Percentiles rank a stretch among this genome's conserved stretches.
These are phyloP conservation scores for Salvia hispanica DNA, from an alignment of 257 asterid genomes.

Conservation along the genomic window DNA sequence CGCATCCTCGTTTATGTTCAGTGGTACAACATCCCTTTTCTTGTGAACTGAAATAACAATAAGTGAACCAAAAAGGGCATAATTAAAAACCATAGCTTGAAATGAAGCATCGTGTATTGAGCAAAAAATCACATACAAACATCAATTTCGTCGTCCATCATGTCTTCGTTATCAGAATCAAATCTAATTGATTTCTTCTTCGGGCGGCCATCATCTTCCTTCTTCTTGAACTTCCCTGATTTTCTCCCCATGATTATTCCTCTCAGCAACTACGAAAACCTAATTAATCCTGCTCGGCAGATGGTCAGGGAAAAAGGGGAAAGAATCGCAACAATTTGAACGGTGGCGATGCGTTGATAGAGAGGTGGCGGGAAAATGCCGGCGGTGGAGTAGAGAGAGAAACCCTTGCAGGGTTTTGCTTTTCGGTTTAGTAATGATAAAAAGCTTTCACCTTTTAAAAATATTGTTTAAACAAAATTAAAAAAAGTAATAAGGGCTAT, in stretches of 20 bases:
- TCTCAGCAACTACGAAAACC: conserved; percentile 13
- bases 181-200: conserved; percentile 34
- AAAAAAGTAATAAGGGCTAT: too few relatives aligned
- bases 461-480: too few relatives aligned
- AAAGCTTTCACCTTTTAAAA: too few relatives aligned
- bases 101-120: neutral
- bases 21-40: conserved; percentile 74
- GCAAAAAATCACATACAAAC: conserved; percentile 44
- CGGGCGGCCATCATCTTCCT: conserved; percentile 36
- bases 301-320: too few relatives aligned
- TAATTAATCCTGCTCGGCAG: too few relatives aligned
- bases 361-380: too few relatives aligned
- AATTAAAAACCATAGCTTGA: conserved; percentile 1
- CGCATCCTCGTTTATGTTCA: conserved; percentile 56
- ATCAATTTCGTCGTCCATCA: conserved; percentile 67
- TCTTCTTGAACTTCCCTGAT: conserved; percentile 64
- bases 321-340: too few relatives aligned
- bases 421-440: too few relatives aligned
- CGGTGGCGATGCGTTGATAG: too few relatives aligned
- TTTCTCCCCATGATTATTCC: conserved; percentile 59
- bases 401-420: too few relatives aligned
- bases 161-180: conserved; percentile 48
- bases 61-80: neutral
- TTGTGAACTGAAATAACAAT: conserved; percentile 69
- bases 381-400: too few relatives aligned